phyloP scores from a whole-genome alignment of 306 rosid genomes.

The Hippophae rhamnoides region DNA sequence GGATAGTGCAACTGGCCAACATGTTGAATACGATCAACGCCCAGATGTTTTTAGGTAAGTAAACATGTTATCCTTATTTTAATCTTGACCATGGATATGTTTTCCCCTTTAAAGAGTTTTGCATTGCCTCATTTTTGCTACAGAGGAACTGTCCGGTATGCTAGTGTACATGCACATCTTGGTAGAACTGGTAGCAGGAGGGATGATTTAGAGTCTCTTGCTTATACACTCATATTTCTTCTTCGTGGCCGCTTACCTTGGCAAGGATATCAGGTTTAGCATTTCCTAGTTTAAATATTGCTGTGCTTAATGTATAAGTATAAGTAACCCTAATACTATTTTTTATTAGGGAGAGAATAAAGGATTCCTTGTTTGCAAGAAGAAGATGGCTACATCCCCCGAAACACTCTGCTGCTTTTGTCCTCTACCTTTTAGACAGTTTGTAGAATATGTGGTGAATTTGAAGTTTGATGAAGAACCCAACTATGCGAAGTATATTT shows the following conservation, averaged over 20 bases:
- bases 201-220: conserved; percentile 91
- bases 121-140: conserved; percentile 3
- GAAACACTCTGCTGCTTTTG: conserved; percentile 59
- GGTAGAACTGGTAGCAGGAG: conserved; percentile 89
- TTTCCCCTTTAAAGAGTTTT: neutral
- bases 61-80: neutral
- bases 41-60: conserved; percentile 42
- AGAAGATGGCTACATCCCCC: conserved; percentile 80
- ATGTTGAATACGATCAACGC: conserved; percentile 46
- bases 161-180: conserved; percentile 90
- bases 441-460: conserved; percentile 68
- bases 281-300: conserved; percentile 1
- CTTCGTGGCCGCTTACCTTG: conserved; percentile 85
- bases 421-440: conserved; percentile 74
- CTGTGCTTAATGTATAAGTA: conserved; percentile 2
- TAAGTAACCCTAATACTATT: neutral
- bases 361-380: conserved; percentile 76
- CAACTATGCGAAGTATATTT: conserved; percentile 71
- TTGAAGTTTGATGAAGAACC: conserved; percentile 89
- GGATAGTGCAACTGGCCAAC: conserved; percentile 35
- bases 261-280: conserved; percentile 80
- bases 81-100: neutral
- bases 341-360: conserved; percentile 72
- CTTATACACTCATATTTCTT: conserved; percentile 79
- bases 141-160: conserved; percentile 83